A percentile compares a stretch with the other conserved stretches of the same genome.
Conservation (phyloP, 305 asterid species). For the Fraxinus sp. region DNA sequence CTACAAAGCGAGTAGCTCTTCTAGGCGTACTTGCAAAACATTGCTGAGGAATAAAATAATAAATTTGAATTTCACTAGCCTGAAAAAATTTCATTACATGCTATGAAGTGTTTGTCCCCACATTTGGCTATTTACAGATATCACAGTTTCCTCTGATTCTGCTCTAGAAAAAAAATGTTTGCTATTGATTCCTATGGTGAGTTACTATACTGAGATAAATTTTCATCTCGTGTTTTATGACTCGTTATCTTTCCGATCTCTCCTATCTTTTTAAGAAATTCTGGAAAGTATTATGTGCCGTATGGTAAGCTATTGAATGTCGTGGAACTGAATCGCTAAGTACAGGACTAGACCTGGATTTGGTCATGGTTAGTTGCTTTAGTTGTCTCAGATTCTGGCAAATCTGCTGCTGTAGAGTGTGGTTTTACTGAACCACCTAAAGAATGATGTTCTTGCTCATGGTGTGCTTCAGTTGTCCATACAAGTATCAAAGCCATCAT, state of each 20-base stretch:
- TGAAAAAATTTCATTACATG: neutral
- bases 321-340: slow-evolving; percentile 10
- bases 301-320: neutral
- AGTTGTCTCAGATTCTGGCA: slow-evolving; percentile 39
- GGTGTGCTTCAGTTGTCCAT: slow-evolving; percentile 45
- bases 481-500: slow-evolving; percentile 55
- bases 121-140: slow-evolving; percentile 1
- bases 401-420: slow-evolving; percentile 21
- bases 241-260: neutral
- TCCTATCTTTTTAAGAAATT: slow-evolving; percentile 10
- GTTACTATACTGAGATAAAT: neutral
- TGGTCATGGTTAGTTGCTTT: slow-evolving; percentile 13
- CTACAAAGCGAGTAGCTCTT: neutral
- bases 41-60: neutral
- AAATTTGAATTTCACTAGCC: neutral
- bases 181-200: neutral
- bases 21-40: neutral
- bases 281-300: neutral
- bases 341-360: slow-evolving; percentile 24
- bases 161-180: neutral
- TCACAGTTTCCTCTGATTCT: slow-evolving; percentile 19
- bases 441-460: slow-evolving; percentile 29
- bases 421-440: slow-evolving; percentile 57
- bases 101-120: slow-evolving; percentile 36
- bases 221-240: neutral